phyloP scores from a whole-genome alignment of 176 grass and related monocot genomes.

The Phoenix roebelenii region DNA sequence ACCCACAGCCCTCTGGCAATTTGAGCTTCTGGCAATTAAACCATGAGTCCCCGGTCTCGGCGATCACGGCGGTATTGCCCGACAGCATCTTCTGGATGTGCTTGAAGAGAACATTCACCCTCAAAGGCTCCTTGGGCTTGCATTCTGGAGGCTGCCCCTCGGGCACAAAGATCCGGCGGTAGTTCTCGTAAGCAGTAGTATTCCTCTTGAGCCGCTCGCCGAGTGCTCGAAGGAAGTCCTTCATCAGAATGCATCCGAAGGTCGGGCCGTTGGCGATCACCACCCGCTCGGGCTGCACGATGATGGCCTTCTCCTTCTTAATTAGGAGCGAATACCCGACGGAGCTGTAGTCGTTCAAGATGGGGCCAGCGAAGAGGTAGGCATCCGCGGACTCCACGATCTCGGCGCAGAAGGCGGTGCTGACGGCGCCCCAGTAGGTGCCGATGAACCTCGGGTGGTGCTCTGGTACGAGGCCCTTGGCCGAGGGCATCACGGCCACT shows the following conservation, averaged over 20 bases:
- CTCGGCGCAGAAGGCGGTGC: conserved; percentile 73
- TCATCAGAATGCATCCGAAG: conserved; percentile 68
- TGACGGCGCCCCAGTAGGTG: conserved; percentile 86
- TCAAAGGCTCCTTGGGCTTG: conserved; percentile 49
- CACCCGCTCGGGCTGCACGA: conserved; percentile 61
- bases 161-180: conserved; percentile 71
- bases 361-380: conserved; percentile 72
- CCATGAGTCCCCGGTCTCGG: conserved; percentile 88
- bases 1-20: conserved; percentile 78
- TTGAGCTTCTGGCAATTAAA: conserved; percentile 86
- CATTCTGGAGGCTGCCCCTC: conserved; percentile 41
- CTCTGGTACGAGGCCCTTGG: conserved; percentile 81
- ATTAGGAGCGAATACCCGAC: conserved; percentile 81
- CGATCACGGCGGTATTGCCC: conserved; percentile 44
- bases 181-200: conserved; percentile 61
- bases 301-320: conserved; percentile 88
- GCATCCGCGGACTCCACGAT: conserved; percentile 74
- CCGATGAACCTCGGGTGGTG: conserved; percentile 59
- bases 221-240: conserved; percentile 52
- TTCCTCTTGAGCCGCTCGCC: conserved; percentile 61
- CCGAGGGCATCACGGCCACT: conserved; percentile 66
- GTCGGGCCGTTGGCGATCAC: conserved; percentile 59
- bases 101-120: conserved; percentile 76
- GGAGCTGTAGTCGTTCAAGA: conserved; percentile 93
- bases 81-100: conserved; percentile 69